A percentile compares a stretch with the other conserved stretches of the same genome.
Conservation (phyloP, 23 red algal genomes). For the Gracilariopsis chorda region DNA sequence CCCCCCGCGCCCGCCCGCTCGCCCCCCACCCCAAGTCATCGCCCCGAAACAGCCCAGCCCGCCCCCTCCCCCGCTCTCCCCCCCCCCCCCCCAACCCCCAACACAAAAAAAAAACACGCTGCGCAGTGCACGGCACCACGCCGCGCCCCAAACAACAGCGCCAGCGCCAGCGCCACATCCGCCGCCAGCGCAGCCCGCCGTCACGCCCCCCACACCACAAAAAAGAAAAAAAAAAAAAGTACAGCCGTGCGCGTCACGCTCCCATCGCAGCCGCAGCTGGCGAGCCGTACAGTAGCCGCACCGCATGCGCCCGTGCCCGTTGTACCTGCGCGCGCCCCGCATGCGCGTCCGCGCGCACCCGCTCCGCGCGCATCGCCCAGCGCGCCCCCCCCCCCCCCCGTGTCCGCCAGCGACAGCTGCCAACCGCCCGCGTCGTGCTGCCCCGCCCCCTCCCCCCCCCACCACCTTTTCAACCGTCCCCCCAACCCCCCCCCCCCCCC, state of each 20-base stretch:
- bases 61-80: too few species aligned
- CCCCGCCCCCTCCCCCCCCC: not conserved
- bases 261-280: not conserved
- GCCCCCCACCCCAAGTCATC: too few species aligned
- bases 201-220: too few species aligned
- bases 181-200: too few species aligned
- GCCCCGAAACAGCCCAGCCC: too few species aligned
- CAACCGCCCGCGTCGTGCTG: not conserved
- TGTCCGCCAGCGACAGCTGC: not conserved
- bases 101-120: not conserved
- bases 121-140: not conserved
- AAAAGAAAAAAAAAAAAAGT: too few species aligned
- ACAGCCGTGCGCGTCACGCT: not conserved
- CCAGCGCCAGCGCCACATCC: not conserved
- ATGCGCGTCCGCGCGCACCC: not conserved
- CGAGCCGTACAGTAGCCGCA: too few species aligned
- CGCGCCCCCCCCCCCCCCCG: too few species aligned
- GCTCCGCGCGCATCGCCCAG: not conserved
- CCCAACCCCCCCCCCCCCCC: not conserved
- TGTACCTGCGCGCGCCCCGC: not conserved
- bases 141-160: not conserved
- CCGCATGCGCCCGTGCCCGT: not conserved
- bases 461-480: conserved; percentile 4
- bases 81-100: not conserved
- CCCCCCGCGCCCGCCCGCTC: too few species aligned